A percentile compares a stretch with the other conserved stretches of the same genome.
These are phyloP conservation scores for Earliella scabrosa DNA, from an alignment of 1,284 basidiomycete species.

Conservation along the genomic window DNA sequence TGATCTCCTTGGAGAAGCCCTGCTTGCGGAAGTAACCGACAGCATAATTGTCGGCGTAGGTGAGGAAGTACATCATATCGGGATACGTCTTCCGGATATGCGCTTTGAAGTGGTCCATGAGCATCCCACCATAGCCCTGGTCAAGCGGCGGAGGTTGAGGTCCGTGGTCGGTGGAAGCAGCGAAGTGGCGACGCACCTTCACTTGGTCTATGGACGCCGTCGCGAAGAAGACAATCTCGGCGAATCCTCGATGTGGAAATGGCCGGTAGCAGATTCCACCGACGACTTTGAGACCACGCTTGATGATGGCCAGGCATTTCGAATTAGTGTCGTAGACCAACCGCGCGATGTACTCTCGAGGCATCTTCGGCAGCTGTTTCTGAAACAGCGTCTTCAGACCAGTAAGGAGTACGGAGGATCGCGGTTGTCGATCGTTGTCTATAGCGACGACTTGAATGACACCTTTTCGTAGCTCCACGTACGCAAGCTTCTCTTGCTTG, in stretches of 20 bases:
- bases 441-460: constrained; percentile 90
- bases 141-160: constrained; percentile 91
- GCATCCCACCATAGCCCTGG: constrained; percentile 96
- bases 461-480: constrained; percentile 81
- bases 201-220: constrained; percentile 97
- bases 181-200: constrained; percentile 64
- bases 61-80: constrained; percentile 92
- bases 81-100: constrained; percentile 85
- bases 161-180: constrained; percentile 4
- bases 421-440: constrained; percentile 80
- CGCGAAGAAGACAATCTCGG: constrained; percentile 99
- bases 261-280: constrained; percentile 98
- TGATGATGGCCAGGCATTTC: constrained; percentile 92
- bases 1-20: constrained; percentile 98
- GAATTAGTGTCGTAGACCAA: constrained; percentile 95
- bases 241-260: constrained; percentile 93
- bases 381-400: constrained; percentile 98
- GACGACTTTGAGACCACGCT: constrained; percentile 94
- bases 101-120: constrained; percentile 99
- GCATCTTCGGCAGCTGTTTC: constrained; percentile 99
- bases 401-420: constrained; percentile 85
- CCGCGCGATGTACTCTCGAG: constrained; percentile 96
- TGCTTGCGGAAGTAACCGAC: constrained; percentile 99
- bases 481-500: constrained; percentile 78
- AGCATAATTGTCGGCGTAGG: constrained; percentile 99